A percentile compares a stretch with the other conserved stretches of the same genome.
phyloP scores from a whole-genome alignment of 305 asterid genomes.

The Solanum chacoense region DNA sequence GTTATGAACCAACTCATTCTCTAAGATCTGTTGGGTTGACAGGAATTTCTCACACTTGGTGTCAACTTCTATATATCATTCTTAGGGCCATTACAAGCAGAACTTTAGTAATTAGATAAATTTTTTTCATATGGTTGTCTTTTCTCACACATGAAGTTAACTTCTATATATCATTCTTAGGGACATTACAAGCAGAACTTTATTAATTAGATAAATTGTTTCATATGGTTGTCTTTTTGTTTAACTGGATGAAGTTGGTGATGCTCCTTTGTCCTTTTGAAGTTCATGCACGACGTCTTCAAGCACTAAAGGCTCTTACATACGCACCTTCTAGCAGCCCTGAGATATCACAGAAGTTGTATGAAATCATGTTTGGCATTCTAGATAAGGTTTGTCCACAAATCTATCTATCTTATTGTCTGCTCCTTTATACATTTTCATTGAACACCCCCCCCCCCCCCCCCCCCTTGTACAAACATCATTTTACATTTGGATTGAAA shows the following conservation, averaged over 20 bases:
- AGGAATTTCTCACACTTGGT: not conserved
- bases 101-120: not conserved
- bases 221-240: not conserved
- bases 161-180: not conserved
- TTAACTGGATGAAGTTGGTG: constrained; percentile 2
- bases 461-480: not conserved
- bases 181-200: not conserved
- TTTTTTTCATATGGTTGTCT: not conserved
- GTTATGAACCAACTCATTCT: not conserved
- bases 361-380: constrained; percentile 86
- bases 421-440: not conserved
- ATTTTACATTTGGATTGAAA: not conserved
- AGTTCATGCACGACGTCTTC: constrained; percentile 99
- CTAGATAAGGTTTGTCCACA: constrained; percentile 72
- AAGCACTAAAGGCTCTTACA: constrained; percentile 95
- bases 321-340: constrained; percentile 90
- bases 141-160: not conserved
- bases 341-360: constrained; percentile 77
- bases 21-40: not conserved
- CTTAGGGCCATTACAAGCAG: not conserved
- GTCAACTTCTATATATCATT: not conserved
- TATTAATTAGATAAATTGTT: not conserved
- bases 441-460: not conserved
- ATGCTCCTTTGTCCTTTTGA: constrained; percentile 25
- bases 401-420: not conserved